These are phyloP conservation scores for Monosporascus sp. DNA, from an alignment of 2,329 filamentous ascomycete species.

Conservation along the genomic window DNA sequence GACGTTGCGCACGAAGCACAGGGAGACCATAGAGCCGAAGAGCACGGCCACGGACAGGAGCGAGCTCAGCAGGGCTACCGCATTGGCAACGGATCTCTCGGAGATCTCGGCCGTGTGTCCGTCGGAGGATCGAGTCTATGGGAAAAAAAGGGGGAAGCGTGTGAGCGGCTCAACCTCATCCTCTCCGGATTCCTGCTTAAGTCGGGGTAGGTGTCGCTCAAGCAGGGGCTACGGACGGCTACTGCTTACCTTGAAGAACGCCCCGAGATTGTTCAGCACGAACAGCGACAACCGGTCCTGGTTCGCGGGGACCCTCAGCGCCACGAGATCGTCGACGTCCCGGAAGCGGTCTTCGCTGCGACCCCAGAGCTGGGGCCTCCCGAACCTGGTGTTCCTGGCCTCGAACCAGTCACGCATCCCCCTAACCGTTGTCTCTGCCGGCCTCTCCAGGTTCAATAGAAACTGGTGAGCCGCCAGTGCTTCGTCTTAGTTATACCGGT, in stretches of 20 bases:
- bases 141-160: too few relatives aligned
- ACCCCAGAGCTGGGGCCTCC: slow-evolving; percentile 15
- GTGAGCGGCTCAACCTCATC: too few relatives aligned
- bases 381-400: background rate
- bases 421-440: slow-evolving; percentile 8
- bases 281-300: slow-evolving; percentile 22
- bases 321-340: slow-evolving; percentile 17
- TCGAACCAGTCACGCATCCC: slow-evolving; percentile 16
- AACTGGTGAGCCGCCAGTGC: too few relatives aligned
- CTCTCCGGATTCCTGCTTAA: too few relatives aligned
- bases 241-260: background rate
- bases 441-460: background rate
- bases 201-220: too few relatives aligned
- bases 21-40: slow-evolving; percentile 5
- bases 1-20: slow-evolving; percentile 3
- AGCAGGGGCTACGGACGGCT: too few relatives aligned
- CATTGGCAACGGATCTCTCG: slow-evolving; percentile 1
- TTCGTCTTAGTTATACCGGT: background rate
- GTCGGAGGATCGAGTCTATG: too few relatives aligned
- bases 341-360: slow-evolving; percentile 9
- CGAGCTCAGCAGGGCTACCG: slow-evolving; percentile 2
- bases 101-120: background rate
- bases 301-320: slow-evolving; percentile 15
- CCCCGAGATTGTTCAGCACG: slow-evolving; percentile 17
- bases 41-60: slow-evolving; percentile 1